Evolutionary conservation across 129 eudicot genomes (phyloP), one percentile per base, ranked within the genome.

Genomic region (Flaveria robusta): DNA sequence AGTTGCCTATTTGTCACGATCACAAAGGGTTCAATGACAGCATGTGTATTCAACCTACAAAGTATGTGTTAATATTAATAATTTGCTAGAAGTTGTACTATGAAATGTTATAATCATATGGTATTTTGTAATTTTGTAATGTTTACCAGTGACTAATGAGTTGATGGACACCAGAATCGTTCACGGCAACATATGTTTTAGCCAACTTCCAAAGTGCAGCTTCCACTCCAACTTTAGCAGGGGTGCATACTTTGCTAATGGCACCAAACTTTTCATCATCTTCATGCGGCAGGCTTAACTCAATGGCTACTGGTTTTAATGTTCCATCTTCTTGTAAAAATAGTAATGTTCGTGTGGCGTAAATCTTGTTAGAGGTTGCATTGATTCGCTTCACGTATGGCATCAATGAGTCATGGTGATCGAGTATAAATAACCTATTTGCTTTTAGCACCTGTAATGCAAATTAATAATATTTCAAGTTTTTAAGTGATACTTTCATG

Each of bases 41-140:
- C 93, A 69, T 88, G 93, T 1, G 89, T 88, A 47, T 83, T 69
- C 74, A 88, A 77, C 93, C 93, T 88, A 65, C 15, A 18, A 64
- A 26, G 14, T 55, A 46, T 2, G 6, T 1, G 19, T 27, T 29
- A 60, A 1, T 0, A 7, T 18, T n/a, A 29, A 11, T 22, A 19
- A 13, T 60, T 24, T 3, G 22, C 14, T 20, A 19, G 23, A n/a
- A 11, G 58, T 54, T 4, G 2, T 4, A 1, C 3, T 43, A 1
- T 11, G 51, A 39, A 14, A 5, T 2, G 5, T 12, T 13, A 5
- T 16, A 11, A 8, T 55, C 23, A 34, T 3, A 51, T 1, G 23
- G 31, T 18, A 10, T 18, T 63, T 24, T 58, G 13, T 72, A 67
- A 19, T 24, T 26, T 22, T 20, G 41, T 5, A 1, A 22, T 47